Conservation (phyloP, 441 rosid species). For the Pelargonium citronellum region DNA sequence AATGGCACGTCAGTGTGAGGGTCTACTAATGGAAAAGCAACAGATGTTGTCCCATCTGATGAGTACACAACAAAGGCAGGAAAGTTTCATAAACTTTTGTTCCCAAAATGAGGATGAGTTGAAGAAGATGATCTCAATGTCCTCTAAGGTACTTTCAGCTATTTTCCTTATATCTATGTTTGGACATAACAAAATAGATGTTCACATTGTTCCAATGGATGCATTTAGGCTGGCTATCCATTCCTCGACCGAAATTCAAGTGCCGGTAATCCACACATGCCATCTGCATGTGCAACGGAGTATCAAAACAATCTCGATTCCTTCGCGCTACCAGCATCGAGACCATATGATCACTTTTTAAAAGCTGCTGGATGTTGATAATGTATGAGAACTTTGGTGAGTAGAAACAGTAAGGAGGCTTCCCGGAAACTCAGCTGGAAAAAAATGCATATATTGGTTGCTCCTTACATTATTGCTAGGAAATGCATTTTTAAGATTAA, state of each 20-base stretch:
- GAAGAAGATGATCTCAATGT: conserved; percentile 20
- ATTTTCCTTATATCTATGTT: background rate
- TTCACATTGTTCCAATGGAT: background rate
- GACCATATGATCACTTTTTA: conserved; percentile 80
- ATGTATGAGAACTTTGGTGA: background rate
- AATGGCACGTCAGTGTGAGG: conserved; percentile 63
- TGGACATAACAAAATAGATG: background rate
- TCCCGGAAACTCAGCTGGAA: background rate
- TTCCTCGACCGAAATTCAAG: conserved; percentile 31
- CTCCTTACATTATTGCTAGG: background rate
- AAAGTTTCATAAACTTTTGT: conserved; percentile 20
- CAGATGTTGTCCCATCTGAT: conserved; percentile 55
- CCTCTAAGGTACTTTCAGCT: conserved; percentile 17
- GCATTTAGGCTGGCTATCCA: conserved; percentile 36
- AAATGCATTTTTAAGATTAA: background rate
- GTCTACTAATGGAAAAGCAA: conserved; percentile 56
- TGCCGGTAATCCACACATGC: conserved; percentile 23
- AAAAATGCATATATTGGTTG: background rate
- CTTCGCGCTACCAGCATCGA: conserved; percentile 69
- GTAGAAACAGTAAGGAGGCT: background rate
- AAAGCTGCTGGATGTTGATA: conserved; percentile 94
- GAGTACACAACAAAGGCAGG: conserved; percentile 31
- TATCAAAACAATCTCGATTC: conserved; percentile 40
- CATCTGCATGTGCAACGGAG: conserved; percentile 40
- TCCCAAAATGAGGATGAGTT: conserved; percentile 13